These are phyloP conservation scores for Thalassiosira mediterranea DNA, from an alignment of 352 stramenopile species.

Conservation along the genomic window DNA sequence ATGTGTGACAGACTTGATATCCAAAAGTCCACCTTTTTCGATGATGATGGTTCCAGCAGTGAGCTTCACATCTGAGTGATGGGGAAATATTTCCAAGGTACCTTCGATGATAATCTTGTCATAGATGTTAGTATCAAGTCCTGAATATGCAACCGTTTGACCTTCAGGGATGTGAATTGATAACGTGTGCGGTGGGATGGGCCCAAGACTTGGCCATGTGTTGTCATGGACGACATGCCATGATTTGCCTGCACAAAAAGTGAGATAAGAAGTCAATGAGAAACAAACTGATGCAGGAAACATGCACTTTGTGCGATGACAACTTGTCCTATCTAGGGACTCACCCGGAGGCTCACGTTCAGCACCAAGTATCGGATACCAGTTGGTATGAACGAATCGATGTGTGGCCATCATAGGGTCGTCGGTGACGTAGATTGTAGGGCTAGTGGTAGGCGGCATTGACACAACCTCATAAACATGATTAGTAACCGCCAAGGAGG, in stretches of 20 bases:
- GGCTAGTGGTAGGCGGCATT: constrained; percentile 5
- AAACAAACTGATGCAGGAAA: background rate
- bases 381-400: constrained; percentile 14
- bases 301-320: constrained; percentile 1
- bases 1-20: constrained; percentile 4
- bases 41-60: constrained; percentile 23
- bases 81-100: constrained; percentile 14
- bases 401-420: constrained; percentile 23
- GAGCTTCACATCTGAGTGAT: constrained; percentile 7
- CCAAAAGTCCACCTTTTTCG: constrained; percentile 21
- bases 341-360: background rate
- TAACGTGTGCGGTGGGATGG: background rate
- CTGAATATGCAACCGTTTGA: constrained; percentile 14
- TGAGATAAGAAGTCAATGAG: background rate
- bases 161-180: constrained; percentile 20
- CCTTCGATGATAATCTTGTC: constrained; percentile 36
- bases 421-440: constrained; percentile 4
- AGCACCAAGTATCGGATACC: constrained; percentile 32
- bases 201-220: constrained; percentile 1
- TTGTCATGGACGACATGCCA: constrained; percentile 14
- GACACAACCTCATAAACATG: background rate
- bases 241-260: background rate
- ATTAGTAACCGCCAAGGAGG: background rate
- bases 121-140: background rate
- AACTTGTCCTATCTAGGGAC: background rate